phyloP scores from a whole-genome alignment of 2,329 filamentous ascomycete species.

The Diaporthe citri region DNA sequence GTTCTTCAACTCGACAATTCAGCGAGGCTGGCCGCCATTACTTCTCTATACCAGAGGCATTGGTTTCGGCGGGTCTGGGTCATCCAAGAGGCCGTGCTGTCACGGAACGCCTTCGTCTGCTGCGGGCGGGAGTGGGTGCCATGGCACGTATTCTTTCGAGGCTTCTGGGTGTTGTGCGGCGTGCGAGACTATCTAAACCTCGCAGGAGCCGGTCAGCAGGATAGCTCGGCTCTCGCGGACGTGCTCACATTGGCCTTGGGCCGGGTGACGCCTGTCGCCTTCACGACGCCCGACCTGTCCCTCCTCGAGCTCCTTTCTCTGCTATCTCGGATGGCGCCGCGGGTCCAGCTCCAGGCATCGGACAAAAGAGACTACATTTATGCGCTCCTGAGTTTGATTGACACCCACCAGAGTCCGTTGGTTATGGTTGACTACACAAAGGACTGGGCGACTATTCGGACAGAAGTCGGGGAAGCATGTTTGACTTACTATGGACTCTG shows the following conservation, averaged over 20 bases:
- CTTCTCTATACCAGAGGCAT: constrained; percentile 3
- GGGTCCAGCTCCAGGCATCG: background rate
- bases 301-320: background rate
- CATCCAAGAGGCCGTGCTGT: background rate
- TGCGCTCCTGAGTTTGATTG: background rate
- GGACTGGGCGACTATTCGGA: background rate
- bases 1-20: background rate
- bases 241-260: constrained; percentile 1
- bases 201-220: background rate
- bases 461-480: constrained; percentile 4
- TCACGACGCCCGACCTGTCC: background rate
- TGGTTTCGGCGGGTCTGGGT: constrained; percentile 18
- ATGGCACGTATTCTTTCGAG: background rate
- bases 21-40: background rate
- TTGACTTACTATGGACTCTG: constrained; percentile 6
- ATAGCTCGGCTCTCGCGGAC: background rate
- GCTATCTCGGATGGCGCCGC: constrained; percentile 5
- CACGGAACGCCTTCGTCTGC: background rate
- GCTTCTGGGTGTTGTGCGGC: constrained; percentile 9
- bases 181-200: constrained; percentile 14
- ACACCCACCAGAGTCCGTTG: background rate
- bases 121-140: constrained; percentile 1
- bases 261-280: background rate
- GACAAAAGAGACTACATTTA: constrained; percentile 12
- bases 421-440: background rate